Conservation (phyloP, 768 basidiomycete genomes). For the Xerocomus spinulosus region DNA sequence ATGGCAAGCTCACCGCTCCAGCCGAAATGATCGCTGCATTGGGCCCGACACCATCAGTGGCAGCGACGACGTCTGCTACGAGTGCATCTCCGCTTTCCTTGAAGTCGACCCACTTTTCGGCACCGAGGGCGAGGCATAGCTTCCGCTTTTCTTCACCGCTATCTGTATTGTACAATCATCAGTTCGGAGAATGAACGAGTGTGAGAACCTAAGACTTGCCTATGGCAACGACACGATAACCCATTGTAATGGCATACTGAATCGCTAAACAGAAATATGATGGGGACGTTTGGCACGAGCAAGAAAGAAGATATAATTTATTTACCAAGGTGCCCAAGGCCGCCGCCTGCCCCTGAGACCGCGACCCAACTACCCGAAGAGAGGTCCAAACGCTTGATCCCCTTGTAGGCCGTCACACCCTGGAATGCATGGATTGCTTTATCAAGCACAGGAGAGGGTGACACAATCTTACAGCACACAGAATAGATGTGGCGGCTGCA, state of each 20-base stretch:
- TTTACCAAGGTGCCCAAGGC: slow-evolving; percentile 41
- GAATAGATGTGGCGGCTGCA: slow-evolving; percentile 40
- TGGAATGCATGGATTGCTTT: not conserved
- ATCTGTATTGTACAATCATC: slow-evolving; percentile 25
- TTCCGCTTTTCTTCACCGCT: slow-evolving; percentile 39
- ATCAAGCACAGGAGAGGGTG: not conserved
- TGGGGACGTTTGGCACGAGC: not conserved
- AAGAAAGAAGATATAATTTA: not conserved
- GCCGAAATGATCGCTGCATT: slow-evolving; percentile 32
- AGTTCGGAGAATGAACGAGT: no score
- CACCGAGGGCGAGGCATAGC: slow-evolving; percentile 36
- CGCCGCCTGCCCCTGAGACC: slow-evolving; percentile 39
- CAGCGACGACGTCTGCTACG: slow-evolving; percentile 34
- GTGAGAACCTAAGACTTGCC: slow-evolving; percentile 7
- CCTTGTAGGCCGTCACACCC: slow-evolving; percentile 46
- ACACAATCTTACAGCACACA: slow-evolving; percentile 35
- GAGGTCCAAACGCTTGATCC: slow-evolving; percentile 34
- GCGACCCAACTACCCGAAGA: slow-evolving; percentile 37
- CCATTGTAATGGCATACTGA: slow-evolving; percentile 43
- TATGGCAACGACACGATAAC: slow-evolving; percentile 44
- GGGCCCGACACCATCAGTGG: slow-evolving; percentile 42
- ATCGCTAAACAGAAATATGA: slow-evolving; percentile 26
- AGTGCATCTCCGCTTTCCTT: slow-evolving; percentile 35
- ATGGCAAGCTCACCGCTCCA: slow-evolving; percentile 11
- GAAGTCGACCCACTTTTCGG: slow-evolving; percentile 46